Evolutionary conservation across 495 filamentous ascomycete species (phyloP), one percentile per base, ranked within the genome.

Genomic region (Mytilinidion resinicola): DNA sequence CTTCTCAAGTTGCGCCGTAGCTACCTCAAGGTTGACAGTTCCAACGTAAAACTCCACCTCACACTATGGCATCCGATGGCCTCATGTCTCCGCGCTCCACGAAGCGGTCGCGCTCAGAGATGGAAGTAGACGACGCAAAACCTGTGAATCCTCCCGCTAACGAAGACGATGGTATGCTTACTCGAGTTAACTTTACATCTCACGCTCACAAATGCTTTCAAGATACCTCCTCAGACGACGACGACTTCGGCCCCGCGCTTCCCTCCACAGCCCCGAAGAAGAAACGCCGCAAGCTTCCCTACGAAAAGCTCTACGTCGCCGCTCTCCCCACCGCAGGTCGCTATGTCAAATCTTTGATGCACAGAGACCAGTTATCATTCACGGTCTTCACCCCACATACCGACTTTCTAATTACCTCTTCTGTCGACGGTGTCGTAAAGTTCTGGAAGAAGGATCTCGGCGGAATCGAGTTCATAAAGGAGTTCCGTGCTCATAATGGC

Each of bases 341-440:
- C 11, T 99, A 99, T 72, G 96, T 88, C 48, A 96, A 91, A 68
- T 97, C 93, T 33, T 77, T 99, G 61, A 99, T 99, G 93, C 93
- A 99, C 77, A 91, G 92, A 72, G 93, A 97, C 59, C 90, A 95
- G 74, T 73, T 97, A 49, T 80, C 85, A 39, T 96, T 89, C 63
- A 80, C 88, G 57, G 91, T 86, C 5, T 81, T 96, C 57, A 93
- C 95, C 0, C 93, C 91, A 0, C 76, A 81, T 42, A 96, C 93
- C 53, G 93, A 96, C 59, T 97, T 99, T 68, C 74, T 97, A 25
- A 92, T 99, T 51, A 97, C 93, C 2, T 89, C 85, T 62, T 96
- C 91, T 2, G 74, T 89, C 15, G 92, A 99, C 70, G 95, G 95
- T 2, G 85, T 90, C 0, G 92, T 97, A 51, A 97, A 97, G 72